Conservation (phyloP, 805 yeast genomes). For the Myxozyma udenii region DNA sequence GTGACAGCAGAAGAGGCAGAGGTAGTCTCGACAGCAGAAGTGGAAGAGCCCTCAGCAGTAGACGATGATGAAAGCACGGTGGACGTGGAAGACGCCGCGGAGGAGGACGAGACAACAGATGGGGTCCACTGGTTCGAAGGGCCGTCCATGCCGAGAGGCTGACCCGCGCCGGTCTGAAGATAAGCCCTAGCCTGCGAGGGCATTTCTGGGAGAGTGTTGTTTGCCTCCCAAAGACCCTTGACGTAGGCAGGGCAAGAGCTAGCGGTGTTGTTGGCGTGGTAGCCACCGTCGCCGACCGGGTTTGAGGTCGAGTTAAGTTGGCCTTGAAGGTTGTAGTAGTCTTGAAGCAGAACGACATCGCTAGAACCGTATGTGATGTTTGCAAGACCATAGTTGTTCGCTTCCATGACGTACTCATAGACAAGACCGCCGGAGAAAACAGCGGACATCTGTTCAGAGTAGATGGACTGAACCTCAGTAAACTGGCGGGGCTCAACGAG, state of each 20-base stretch:
- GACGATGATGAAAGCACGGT: not conserved
- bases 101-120: conserved; percentile 2
- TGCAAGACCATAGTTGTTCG: conserved; percentile 77
- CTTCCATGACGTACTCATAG: conserved; percentile 84
- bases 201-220: conserved; percentile 30
- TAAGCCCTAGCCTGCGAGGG: conserved; percentile 35
- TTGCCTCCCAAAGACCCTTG: conserved; percentile 28
- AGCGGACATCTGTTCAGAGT: conserved; percentile 35
- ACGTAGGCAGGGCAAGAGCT: conserved; percentile 34
- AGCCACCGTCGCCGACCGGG: conserved; percentile 30
- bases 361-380: conserved; percentile 48
- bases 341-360: conserved; percentile 50
- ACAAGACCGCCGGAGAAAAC: conserved; percentile 83
- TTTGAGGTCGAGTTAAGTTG: conserved; percentile 48
- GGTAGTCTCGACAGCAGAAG: conserved; percentile 5
- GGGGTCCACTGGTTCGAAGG: conserved; percentile 30
- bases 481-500: conserved; percentile 72
- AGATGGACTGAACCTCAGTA: conserved; percentile 72
- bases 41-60: conserved; percentile 6
- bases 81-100: conserved; percentile 5
- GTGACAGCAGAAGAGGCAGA: conserved; percentile 1
- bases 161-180: conserved; percentile 42
- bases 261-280: conserved; percentile 21
- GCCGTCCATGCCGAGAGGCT: conserved; percentile 39
- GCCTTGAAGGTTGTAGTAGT: conserved; percentile 58